phyloP scores from a whole-genome alignment of 1,139 yeast genomes.

The Geotrichum candidum region DNA sequence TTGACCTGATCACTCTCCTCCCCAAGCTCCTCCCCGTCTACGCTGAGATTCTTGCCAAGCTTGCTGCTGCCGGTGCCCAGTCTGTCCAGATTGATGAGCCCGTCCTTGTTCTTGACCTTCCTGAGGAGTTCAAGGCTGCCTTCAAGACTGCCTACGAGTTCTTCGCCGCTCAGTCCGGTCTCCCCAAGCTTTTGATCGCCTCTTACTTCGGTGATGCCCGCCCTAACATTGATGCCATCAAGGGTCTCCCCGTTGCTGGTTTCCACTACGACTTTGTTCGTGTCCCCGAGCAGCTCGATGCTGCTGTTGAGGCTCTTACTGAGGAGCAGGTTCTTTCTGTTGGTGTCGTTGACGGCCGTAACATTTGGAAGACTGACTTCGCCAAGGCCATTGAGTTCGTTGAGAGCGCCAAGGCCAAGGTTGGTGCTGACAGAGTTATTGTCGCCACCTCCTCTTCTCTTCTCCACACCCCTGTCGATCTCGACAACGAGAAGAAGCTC shows the following conservation, averaged over 20 bases:
- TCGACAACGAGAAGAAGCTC: constrained; percentile 83
- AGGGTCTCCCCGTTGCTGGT: constrained; percentile 88
- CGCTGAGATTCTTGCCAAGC: constrained; percentile 78
- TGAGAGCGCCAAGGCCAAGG: constrained; percentile 71
- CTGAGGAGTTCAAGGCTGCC: constrained; percentile 75
- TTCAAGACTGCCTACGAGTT: constrained; percentile 79
- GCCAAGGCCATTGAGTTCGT: constrained; percentile 78
- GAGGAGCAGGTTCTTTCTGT: constrained; percentile 77
- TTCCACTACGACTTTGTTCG: constrained; percentile 96
- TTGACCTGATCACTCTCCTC: constrained; percentile 85
- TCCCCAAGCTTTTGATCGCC: constrained; percentile 77
- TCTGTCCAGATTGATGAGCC: constrained; percentile 98
- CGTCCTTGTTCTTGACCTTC: constrained; percentile 87
- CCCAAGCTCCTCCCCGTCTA: constrained; percentile 89
- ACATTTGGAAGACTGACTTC: constrained; percentile 97
- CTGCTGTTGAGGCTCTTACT: constrained; percentile 60
- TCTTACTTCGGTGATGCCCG: constrained; percentile 97
- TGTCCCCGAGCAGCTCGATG: constrained; percentile 93
- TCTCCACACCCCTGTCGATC: constrained; percentile 97
- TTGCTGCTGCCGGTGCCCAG: constrained; percentile 91
- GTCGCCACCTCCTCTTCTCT: constrained; percentile 95
- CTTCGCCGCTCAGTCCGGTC: constrained; percentile 55
- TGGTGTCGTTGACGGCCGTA: constrained; percentile 98
- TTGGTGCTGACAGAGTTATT: constrained; percentile 83
- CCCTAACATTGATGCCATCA: constrained; percentile 88